These are phyloP conservation scores for Geosmithia putterillii DNA, from an alignment of 2,329 filamentous ascomycete genomes.

Conservation along the genomic window DNA sequence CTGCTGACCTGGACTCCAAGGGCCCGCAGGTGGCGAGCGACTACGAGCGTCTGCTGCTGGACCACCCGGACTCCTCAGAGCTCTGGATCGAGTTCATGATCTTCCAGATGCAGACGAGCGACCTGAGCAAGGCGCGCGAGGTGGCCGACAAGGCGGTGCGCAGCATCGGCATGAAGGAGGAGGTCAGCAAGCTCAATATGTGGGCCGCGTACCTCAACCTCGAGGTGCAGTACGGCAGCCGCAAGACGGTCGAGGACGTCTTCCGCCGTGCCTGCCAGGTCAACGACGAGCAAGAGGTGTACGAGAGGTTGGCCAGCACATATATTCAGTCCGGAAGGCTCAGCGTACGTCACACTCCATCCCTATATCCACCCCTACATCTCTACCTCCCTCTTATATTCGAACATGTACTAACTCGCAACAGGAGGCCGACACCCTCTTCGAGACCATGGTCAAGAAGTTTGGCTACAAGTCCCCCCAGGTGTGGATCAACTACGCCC, in stretches of 20 bases:
- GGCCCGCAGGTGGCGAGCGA: conserved; percentile 85
- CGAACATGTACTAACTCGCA: neutral
- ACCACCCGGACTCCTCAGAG: conserved; percentile 83
- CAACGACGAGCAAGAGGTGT: conserved; percentile 82
- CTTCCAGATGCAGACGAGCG: conserved; percentile 89
- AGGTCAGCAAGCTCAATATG: conserved; percentile 85
- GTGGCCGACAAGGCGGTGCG: conserved; percentile 83
- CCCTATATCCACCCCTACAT: neutral
- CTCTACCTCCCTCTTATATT: neutral
- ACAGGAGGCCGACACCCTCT: conserved; percentile 78
- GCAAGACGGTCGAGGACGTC: conserved; percentile 69
- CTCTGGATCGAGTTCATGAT: conserved; percentile 98
- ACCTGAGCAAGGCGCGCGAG: conserved; percentile 76
- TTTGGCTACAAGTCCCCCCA: conserved; percentile 68
- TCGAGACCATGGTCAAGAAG: conserved; percentile 78
- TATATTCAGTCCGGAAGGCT: conserved; percentile 86
- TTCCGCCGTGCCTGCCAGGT: conserved; percentile 91
- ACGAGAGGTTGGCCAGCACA: conserved; percentile 82
- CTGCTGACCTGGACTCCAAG: conserved; percentile 78
- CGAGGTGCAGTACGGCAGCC: conserved; percentile 79
- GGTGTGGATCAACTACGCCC: conserved; percentile 90
- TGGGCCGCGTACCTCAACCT: conserved; percentile 94
- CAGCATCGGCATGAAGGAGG: conserved; percentile 83
- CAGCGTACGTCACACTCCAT: conserved; percentile 43
- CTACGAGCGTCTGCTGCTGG: conserved; percentile 85